Conservation (phyloP, 371 early-diverging fungal genomes). For the Circinella umbellata region DNA sequence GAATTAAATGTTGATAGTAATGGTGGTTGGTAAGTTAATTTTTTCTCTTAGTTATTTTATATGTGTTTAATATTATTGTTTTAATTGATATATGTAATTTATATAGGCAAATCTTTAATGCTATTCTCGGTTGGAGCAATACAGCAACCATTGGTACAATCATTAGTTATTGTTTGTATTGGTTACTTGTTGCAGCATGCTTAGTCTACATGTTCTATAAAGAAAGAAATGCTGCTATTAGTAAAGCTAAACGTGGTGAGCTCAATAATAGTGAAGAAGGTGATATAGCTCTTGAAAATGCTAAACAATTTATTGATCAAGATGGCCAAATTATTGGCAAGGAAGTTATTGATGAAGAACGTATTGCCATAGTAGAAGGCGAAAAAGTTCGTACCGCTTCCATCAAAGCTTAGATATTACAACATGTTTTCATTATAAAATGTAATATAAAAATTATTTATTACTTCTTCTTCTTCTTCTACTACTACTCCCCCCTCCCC, state of each 20-base stretch:
- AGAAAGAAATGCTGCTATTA: slow-evolving; percentile 30
- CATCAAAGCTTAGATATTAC: slow-evolving; percentile 6
- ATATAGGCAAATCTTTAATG: slow-evolving; percentile 27
- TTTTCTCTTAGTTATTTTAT: no score
- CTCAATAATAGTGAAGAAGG: slow-evolving; percentile 20
- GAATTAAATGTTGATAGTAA: slow-evolving; percentile 44
- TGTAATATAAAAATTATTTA: no score
- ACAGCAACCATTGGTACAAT: slow-evolving; percentile 75
- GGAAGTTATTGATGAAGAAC: slow-evolving; percentile 5
- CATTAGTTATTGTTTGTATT: slow-evolving; percentile 75
- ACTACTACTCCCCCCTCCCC: not conserved
- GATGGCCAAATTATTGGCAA: slow-evolving; percentile 32
- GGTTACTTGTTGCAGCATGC: slow-evolving; percentile 59
- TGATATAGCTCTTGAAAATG: slow-evolving; percentile 36
- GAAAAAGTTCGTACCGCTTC: not conserved
- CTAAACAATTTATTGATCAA: slow-evolving; percentile 29
- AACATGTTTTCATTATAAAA: not conserved
- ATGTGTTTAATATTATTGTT: no score
- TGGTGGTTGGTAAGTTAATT: slow-evolving; percentile 57
- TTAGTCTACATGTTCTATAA: slow-evolving; percentile 56
- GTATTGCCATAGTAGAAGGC: not conserved
- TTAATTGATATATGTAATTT: not conserved
- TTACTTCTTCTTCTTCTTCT: not conserved
- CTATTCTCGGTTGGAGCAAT: slow-evolving; percentile 71
- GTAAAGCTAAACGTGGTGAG: slow-evolving; percentile 31